Evolutionary conservation across 352 stramenopile species (phyloP), one percentile per base, ranked within the genome.

Genomic region (Pythium apleroticum): DNA sequence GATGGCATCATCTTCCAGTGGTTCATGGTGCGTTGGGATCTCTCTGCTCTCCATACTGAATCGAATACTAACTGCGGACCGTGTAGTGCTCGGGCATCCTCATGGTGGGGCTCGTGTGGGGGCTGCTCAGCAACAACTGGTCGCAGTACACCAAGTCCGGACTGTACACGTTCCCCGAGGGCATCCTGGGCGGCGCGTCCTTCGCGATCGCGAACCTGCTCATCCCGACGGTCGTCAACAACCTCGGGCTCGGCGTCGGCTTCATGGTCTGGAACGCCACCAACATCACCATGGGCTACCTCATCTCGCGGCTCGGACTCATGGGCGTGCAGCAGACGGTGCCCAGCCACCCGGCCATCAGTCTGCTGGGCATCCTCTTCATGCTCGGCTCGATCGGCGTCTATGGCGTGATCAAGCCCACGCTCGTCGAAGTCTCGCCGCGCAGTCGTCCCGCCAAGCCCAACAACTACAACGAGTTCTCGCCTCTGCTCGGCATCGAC

Each of bases 251-350:
- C 0, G 86, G 86, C 7, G 72, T 95, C 30, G 86, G 86, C 61
- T 95, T 95, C 57, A 93, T 93, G 84, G 74, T 95, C 53, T 95
- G 86, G 86, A 95, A 95, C 69, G 84, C 80, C 43, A 90, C 84
- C 49, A 95, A 92, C 69, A 90, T 95, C 69, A 78, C 81, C 19
- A 75, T 93, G 58, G 86, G 84, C 31, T 95, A 92, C 68, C 78
- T 86, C 45, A 81, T 95, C 50, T 91, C 84, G 20, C 76, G 86
- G 11, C 77, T 86, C 7, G 86, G 86, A 5, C 75, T 94, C 12
- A 82, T 94, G 62, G 86, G 86, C 17, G 76, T 94, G 11, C 55
- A 66, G 8, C 69, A 76, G 25, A 94, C 86, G 10, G 76, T 92
- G 48, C 83, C 86, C 10, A 79, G 50, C n/a, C 72, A 75, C 57